phyloP scores from a whole-genome alignment of 352 stramenopile genomes.

The Phytophthora litchii region DNA sequence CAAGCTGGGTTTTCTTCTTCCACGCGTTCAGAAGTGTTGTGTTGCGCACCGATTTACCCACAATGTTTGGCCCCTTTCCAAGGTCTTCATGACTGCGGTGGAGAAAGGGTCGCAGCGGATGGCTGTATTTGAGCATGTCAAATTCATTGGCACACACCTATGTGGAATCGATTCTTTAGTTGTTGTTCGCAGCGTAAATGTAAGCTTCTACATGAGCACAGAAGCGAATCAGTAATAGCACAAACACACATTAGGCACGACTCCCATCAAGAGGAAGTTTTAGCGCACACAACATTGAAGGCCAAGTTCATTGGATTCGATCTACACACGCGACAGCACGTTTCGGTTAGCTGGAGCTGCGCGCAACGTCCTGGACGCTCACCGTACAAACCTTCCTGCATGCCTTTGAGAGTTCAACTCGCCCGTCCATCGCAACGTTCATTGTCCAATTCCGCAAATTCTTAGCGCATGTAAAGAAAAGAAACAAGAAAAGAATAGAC shows the following conservation, averaged over 20 bases:
- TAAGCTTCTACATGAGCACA: slow-evolving; percentile 37
- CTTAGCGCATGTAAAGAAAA: slow-evolving; percentile 32
- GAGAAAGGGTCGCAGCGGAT: slow-evolving; percentile 11
- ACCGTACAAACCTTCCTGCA: slow-evolving; percentile 43
- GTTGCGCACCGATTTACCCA: background rate
- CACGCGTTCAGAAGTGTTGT: too few relatives aligned
- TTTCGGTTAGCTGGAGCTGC: slow-evolving; percentile 31
- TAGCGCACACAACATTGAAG: slow-evolving; percentile 41
- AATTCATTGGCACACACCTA: too few relatives aligned
- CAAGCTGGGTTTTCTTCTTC: too few relatives aligned
- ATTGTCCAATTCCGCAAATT: slow-evolving; percentile 21
- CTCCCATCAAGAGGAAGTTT: slow-evolving; percentile 16
- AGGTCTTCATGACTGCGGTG: slow-evolving; percentile 1
- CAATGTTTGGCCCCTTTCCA: slow-evolving; percentile 1
- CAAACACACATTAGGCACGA: slow-evolving; percentile 29
- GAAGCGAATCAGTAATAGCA: slow-evolving; percentile 33
- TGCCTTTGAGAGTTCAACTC: slow-evolving; percentile 9
- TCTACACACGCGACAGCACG: slow-evolving; percentile 49
- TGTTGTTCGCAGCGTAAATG: slow-evolving; percentile 30
- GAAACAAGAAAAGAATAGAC: slow-evolving; percentile 26
- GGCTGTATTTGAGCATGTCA: too few relatives aligned
- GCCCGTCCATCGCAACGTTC: slow-evolving; percentile 14
- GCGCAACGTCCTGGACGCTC: slow-evolving; percentile 28
- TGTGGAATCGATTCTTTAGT: slow-evolving; percentile 10
- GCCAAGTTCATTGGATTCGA: slow-evolving; percentile 51